phyloP scores from a whole-genome alignment of 1,284 basidiomycete species.

The Moniliella sp. region DNA sequence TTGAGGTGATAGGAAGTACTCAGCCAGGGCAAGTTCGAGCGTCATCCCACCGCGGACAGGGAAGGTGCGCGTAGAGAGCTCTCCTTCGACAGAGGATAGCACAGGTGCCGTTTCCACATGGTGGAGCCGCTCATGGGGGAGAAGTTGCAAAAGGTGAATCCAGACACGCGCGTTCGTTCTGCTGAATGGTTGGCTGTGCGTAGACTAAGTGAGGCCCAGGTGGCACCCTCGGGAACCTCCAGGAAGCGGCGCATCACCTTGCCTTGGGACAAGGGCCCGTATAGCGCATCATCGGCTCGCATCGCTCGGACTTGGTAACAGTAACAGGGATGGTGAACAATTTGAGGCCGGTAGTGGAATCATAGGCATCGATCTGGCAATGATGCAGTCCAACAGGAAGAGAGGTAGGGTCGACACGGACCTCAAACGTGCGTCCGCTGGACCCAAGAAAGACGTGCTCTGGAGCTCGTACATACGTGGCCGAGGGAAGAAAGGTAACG shows the following conservation, averaged over 20 bases:
- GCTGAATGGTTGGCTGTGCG: slow-evolving; percentile 16
- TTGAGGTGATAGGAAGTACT: slow-evolving; percentile 30
- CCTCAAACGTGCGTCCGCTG: slow-evolving; percentile 33
- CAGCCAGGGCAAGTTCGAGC: slow-evolving; percentile 31
- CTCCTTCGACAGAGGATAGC: slow-evolving; percentile 24
- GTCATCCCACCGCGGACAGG: slow-evolving; percentile 28
- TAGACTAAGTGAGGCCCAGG: slow-evolving; percentile 30
- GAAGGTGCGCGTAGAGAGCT: slow-evolving; percentile 28
- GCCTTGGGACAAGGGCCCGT: slow-evolving; percentile 17
- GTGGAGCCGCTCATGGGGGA: slow-evolving; percentile 24
- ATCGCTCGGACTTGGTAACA: slow-evolving; percentile 28
- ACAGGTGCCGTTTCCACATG: slow-evolving; percentile 27
- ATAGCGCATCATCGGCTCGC: no score
- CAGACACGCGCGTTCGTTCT: slow-evolving; percentile 29
- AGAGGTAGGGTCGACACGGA: slow-evolving; percentile 28
- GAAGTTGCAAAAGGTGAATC: slow-evolving; percentile 31
- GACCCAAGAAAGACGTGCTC: slow-evolving; percentile 25
- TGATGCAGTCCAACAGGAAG: slow-evolving; percentile 29
- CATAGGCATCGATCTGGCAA: slow-evolving; percentile 25
- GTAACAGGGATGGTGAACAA: slow-evolving; percentile 32
- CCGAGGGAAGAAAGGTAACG: slow-evolving; percentile 13
- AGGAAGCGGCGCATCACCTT: slow-evolving; percentile 28
- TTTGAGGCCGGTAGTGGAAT: slow-evolving; percentile 18
- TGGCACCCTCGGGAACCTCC: slow-evolving; percentile 31
- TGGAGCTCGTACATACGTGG: slow-evolving; percentile 25